Base-by-base conservation (phyloP, 306 rosid species). In the Prinsepia uniflora region DNA sequence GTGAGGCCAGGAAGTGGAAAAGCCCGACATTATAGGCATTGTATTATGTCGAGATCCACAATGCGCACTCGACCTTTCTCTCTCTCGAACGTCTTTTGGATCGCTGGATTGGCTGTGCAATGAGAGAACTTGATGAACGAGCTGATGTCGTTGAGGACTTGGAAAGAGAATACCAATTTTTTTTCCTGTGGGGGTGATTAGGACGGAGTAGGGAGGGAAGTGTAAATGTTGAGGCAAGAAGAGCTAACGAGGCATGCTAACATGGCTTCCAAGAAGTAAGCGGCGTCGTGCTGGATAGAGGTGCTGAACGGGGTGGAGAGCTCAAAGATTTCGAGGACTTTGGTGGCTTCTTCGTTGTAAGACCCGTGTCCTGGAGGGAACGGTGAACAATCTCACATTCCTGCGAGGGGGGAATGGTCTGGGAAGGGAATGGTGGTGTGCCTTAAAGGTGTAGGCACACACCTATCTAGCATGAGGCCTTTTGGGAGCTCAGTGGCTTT, bases 21-120 rank as follows among this genome's bases (percentile, higher is more conserved):
- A 94, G 84, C 4, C 97, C 99, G 99, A 97, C 99, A 94, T 43
- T 94, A 97, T 46, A 94, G 78, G 6, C 99, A 97, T 59, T 94
- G 99, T 97, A 94, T 94, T 69, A 94, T 91, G 39, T 94, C 99
- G 0, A 94, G 95, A 82, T 94, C 99, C 67, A 94, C 81, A 40
- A 94, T 91, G 59, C 91, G 99, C 20, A 94, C 99, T 45, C 96
- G 75, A 47, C 87, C 92, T 63, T 94, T 24, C 30, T 24, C 97
- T 45, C 99, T 80, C 36, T 94, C 97, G 13, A 94, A 94, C 0
- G 97, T 97, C 80, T 94, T 97, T 71, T 94, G 97, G 6, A 94
- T 94, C 0, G 99, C n/a, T n/a, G n/a, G n/a, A 70, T 94, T 94
- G 4, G 97, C 97, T 0, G 99, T 94, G 92, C 91, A 94, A 43